A percentile compares a stretch with the other conserved stretches of the same genome.
Conservation (phyloP, 345 rosid genomes). For the Rhizophora apiculata region DNA sequence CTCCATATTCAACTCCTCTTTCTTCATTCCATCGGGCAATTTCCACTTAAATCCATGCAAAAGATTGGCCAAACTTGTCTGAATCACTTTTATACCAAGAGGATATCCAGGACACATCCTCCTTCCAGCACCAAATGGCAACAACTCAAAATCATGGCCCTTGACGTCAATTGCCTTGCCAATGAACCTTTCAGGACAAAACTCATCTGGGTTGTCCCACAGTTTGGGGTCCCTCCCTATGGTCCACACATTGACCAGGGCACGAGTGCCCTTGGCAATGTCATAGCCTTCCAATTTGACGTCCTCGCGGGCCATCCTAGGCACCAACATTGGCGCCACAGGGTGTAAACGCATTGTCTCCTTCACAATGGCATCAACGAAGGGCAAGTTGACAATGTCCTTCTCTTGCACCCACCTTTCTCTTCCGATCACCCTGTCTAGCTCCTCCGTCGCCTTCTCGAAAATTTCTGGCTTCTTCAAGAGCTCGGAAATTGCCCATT, state of each 20-base stretch:
- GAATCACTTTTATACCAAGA: slow-evolving; percentile 57
- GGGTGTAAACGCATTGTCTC: slow-evolving; percentile 73
- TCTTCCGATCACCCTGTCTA: slow-evolving; percentile 51
- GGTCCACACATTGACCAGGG: slow-evolving; percentile 47
- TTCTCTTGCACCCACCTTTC: slow-evolving; percentile 56
- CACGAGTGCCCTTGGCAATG: slow-evolving; percentile 43
- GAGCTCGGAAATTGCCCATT: slow-evolving; percentile 63
- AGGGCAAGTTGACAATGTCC: slow-evolving; percentile 49
- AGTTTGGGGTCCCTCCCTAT: slow-evolving; percentile 52
- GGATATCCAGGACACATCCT: slow-evolving; percentile 77
- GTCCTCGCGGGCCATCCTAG: slow-evolving; percentile 40
- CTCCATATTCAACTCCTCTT: slow-evolving; percentile 52
- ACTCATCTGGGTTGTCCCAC: slow-evolving; percentile 55
- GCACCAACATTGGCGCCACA: slow-evolving; percentile 56
- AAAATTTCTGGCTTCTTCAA: slow-evolving; percentile 44
- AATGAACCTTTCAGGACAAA: slow-evolving; percentile 53
- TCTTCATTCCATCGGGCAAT: slow-evolving; percentile 31
- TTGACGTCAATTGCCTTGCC: slow-evolving; percentile 43
- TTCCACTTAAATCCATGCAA: slow-evolving; percentile 60
- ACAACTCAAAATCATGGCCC: slow-evolving; percentile 54
- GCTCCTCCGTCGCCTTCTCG: slow-evolving; percentile 50
- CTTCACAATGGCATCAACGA: slow-evolving; percentile 40
- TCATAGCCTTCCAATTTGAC: slow-evolving; percentile 41
- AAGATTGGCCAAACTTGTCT: slow-evolving; percentile 47
- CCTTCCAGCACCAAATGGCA: slow-evolving; percentile 70